Base-by-base conservation (phyloP, 345 rosid genomes). In the Pistacia atlantica region DNA sequence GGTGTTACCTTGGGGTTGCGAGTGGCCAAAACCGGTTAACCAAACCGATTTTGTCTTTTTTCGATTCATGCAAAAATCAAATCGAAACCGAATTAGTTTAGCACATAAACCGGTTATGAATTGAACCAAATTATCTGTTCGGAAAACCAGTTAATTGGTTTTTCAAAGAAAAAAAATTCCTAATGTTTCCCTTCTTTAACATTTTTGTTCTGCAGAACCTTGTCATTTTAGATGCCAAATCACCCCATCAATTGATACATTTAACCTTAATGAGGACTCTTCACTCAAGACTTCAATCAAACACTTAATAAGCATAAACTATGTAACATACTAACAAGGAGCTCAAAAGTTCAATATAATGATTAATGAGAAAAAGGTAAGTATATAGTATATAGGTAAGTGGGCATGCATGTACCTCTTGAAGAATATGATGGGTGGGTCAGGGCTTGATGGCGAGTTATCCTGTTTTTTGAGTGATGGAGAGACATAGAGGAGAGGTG, bases 261-360 rank as follows among this genome's bases (percentile, higher is more conserved):
- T 13, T 28, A 61, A 25, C 58, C 13, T 58, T 57, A 45, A 28
- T 25, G 45, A n/a, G 13, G 12, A 14, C 25, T 69, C 52, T 22
- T 75, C 85, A 61, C 2, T 85, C 66, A 62, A 85, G 80, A 86
- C 82, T 86, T 87, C 82, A 71, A 65, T 81, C 94, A 79, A 90
- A 87, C 92, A 90, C 69, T 7, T 86, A 51, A 13, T 65, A 54
- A 42, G 64, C 83, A 70, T 16, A 11, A 12, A 58, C 61, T 13
- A 11, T 18, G 22, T 18, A 0, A 56, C 46, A 13, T 2, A 8
- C 0, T 8, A 10, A 38, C 11, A 10, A 13, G 46, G 10, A 1
- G 22, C 52, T 31, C 33, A 31, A 59, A 69, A 11, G 49, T 38
- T 35, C 22, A 72, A 35, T 37, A 55, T n/a, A 37, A 54, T 0